Percentiles rank a stretch among this genome's conserved stretches.
Evolutionary conservation across 1,139 yeast species (phyloP).

Genomic region (Blastobotrys serpentis): DNA sequence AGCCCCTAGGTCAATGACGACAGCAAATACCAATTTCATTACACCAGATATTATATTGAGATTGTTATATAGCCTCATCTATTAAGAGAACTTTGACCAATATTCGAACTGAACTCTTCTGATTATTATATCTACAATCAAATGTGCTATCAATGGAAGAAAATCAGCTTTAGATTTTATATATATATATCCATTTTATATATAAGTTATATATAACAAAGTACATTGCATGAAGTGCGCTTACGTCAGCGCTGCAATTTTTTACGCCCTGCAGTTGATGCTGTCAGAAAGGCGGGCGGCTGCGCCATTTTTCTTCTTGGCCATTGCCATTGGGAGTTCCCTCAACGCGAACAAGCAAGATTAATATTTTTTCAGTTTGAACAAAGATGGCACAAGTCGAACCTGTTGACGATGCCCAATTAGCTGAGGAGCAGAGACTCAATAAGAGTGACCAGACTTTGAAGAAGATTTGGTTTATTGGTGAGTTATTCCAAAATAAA

Average conservation of each 20-base stretch:
- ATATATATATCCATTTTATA: too few relatives aligned
- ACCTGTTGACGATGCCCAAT: conserved; percentile 12
- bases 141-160: too few relatives aligned
- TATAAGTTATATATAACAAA: too few relatives aligned
- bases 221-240: too few relatives aligned
- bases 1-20: too few relatives aligned
- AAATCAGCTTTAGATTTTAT: too few relatives aligned
- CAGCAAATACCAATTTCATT: too few relatives aligned
- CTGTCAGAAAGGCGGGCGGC: not conserved
- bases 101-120: too few relatives aligned
- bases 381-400: conserved; percentile 1
- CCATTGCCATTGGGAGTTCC: not conserved
- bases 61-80: too few relatives aligned
- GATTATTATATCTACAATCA: too few relatives aligned
- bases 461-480: conserved; percentile 32
- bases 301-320: not conserved
- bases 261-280: not conserved
- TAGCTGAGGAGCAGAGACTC: conserved; percentile 14
- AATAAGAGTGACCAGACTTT: conserved; percentile 16
- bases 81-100: too few relatives aligned
- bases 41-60: too few relatives aligned
- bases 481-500: not conserved
- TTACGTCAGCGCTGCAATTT: conserved; percentile 4
- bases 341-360: conserved; percentile 5
- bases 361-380: not conserved